Conservation (phyloP, 495 filamentous ascomycete genomes). For the Delitschia confertaspora region DNA sequence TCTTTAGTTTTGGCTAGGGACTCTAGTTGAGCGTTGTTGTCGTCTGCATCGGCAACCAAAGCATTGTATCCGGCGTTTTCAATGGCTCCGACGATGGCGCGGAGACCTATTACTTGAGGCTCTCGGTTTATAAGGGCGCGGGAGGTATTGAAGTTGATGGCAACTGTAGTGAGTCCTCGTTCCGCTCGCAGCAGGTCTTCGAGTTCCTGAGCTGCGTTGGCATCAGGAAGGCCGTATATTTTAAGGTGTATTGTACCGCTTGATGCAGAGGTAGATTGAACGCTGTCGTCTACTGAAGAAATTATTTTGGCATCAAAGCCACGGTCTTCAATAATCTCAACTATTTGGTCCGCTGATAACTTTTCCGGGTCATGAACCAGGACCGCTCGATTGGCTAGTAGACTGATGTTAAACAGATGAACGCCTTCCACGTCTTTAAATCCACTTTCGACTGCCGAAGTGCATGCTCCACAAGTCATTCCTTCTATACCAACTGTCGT, state of each 20-base stretch:
- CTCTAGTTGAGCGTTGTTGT: slow-evolving; percentile 94
- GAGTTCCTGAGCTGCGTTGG: slow-evolving; percentile 57
- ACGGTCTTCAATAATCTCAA: slow-evolving; percentile 75
- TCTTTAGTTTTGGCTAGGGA: slow-evolving; percentile 93
- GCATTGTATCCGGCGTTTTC: slow-evolving; percentile 80
- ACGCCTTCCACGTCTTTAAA: slow-evolving; percentile 71
- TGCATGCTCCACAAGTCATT: slow-evolving; percentile 97
- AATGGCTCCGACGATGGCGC: slow-evolving; percentile 70
- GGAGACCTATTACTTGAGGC: slow-evolving; percentile 62
- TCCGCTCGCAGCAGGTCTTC: slow-evolving; percentile 57
- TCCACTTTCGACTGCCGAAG: slow-evolving; percentile 76
- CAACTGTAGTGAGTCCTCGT: slow-evolving; percentile 62
- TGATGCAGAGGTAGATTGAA: slow-evolving; percentile 37
- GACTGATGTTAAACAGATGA: slow-evolving; percentile 81
- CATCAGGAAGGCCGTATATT: slow-evolving; percentile 69
- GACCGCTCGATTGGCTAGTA: slow-evolving; percentile 86
- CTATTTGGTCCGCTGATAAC: slow-evolving; percentile 60
- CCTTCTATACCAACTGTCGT: slow-evolving; percentile 83
- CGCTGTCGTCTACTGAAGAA: slow-evolving; percentile 44
- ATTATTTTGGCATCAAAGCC: slow-evolving; percentile 86
- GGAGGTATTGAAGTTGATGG: slow-evolving; percentile 59
- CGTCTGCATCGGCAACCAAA: slow-evolving; percentile 78
- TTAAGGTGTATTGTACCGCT: slow-evolving; percentile 60
- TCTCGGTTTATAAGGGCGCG: slow-evolving; percentile 62
- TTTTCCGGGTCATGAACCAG: slow-evolving; percentile 68